These are phyloP conservation scores for Daucus carota DNA, from an alignment of 129 eudicot species.

Conservation along the genomic window DH1_v3.0 NC_030385.2:39573501-39574000, in stretches of 20 bases:
- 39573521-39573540: slow-evolving; percentile 2
- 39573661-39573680: slow-evolving; percentile 48
- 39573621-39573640: slow-evolving; percentile 15
- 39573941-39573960: slow-evolving; percentile 3
- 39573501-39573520: not conserved
- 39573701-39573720: slow-evolving; percentile 31
- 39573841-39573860: slow-evolving; percentile 19
- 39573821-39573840: not conserved
- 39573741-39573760: not conserved
- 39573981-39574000: too few species aligned
- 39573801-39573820: not conserved
- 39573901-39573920: slow-evolving; percentile 20
- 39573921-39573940: not conserved
- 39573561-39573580: not conserved
- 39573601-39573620: slow-evolving; percentile 29
- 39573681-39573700: slow-evolving; percentile 15
- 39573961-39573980: too few species aligned
- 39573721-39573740: slow-evolving; percentile 42
- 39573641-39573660: slow-evolving; percentile 26
- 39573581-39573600: not conserved
- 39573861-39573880: slow-evolving; percentile 36
- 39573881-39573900: slow-evolving; percentile 66
- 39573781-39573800: not conserved
- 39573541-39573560: not conserved
- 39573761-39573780: slow-evolving; percentile 7